Base-by-base conservation (phyloP, 768 basidiomycete species). In the Ramaria rubella region DNA sequence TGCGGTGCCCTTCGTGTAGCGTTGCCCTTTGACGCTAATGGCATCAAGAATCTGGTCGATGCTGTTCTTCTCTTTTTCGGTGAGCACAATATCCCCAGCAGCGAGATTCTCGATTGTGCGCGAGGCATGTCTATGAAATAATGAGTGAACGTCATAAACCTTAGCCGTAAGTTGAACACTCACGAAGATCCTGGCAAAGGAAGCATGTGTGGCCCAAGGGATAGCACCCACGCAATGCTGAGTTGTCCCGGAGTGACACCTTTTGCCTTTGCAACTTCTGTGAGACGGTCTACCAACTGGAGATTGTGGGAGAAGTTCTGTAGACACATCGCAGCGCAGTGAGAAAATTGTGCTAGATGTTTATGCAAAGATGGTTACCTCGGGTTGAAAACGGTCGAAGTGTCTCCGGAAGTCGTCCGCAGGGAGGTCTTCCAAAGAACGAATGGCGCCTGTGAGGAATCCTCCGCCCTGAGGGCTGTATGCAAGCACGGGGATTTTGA, bases 381-480 rank as follows among this genome's bases (percentile, higher is more conserved):
- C 79, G 19, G 71, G 72, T 58, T 79, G 29, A 19, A 51, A 51
- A n/a, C 49, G 29, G 34, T 51, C 49, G 12, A 51, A 51, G 2
- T 36, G 27, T 21, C 29, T 31, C 6, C 49, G 23, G 29, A 51
- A 33, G 19, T 51, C 49, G 29, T 36, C 33, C 17, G 30, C 12
- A n/a, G 70, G 65, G 21, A 77, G 21, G 21, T 77, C 75, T 6
- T 67, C 64, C 2, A 42, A 55, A 29, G 61, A 65, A 61, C 75
- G 78, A 63, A 82, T 72, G 27, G 73, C 64, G 1, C 81, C 81
- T 0, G 78, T 77, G 33, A 83, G 68, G 65, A 82, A 72, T 2
- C 81, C 81, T n/a, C 71, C 69, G 5, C 81, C 81, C 1, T 81
- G 73, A 0, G 81, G 81, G 31, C 77, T 83, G 63, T 87, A 86